Evolutionary conservation across 768 basidiomycete species (phyloP).

Genomic region (Russula lepida): DNA sequence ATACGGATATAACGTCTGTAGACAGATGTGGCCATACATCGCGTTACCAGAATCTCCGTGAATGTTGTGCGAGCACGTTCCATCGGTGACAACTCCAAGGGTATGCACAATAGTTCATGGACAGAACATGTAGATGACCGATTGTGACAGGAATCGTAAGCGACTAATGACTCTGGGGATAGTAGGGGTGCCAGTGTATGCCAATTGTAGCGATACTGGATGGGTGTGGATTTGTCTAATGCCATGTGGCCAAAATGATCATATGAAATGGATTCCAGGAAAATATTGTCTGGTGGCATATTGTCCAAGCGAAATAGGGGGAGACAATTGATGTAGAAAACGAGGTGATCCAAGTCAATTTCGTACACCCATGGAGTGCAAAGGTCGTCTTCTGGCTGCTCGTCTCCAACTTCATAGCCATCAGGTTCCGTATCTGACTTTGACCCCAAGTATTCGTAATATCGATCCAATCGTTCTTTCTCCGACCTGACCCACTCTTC

Average conservation of each 20-base stretch:
- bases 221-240: not conserved
- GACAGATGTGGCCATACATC: not conserved
- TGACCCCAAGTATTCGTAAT: too few species aligned
- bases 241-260: not conserved
- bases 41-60: not conserved
- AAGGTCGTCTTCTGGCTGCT: not conserved
- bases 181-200: not conserved
- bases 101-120: not conserved
- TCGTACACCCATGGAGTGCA: not conserved
- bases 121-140: not conserved
- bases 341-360: not conserved
- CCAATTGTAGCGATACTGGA: not conserved
- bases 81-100: not conserved
- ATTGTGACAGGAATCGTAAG: not conserved
- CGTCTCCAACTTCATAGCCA: too few species aligned
- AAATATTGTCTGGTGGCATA: not conserved
- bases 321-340: not conserved
- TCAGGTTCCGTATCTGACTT: too few species aligned
- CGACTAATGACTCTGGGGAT: not conserved
- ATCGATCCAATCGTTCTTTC: too few species aligned
- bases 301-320: not conserved
- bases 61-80: not conserved
- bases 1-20: not conserved
- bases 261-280: not conserved
- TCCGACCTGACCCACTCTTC: too few species aligned